Evolutionary conservation across 805 yeast species (phyloP), one percentile per base, ranked within the genome.

Genomic region (Candida silvicultrix): DNA sequence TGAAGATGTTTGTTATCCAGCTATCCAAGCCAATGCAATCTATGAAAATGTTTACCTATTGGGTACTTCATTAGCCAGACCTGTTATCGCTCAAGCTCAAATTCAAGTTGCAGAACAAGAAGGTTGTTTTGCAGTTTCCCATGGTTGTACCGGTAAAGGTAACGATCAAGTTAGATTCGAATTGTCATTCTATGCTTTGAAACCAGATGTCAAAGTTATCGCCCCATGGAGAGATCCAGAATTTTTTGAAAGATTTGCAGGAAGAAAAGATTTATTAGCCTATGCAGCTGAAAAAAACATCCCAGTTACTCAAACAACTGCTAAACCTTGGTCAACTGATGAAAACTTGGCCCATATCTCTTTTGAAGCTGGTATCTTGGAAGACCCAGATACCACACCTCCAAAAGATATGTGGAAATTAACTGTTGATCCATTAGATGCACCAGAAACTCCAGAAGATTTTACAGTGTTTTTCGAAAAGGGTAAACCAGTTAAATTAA

Each of bases 331-430:
- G 99, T 90, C 98, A 34, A 94, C 99, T 48, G 99, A 94, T 68
- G 99, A 94, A 75, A 94, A 94, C 80, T 75, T 92, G 81, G 99
- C 98, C 41, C 99, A 94, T 72, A 94, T 94, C 68, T 92, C 98
- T 36, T 94, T 87, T 68, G 99, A 94, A 77, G 99, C 99, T 54
- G 99, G 99, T 72, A 94, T 94, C 58, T 81, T 94, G 63, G 99
- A 94, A 74, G 96, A 94, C 73, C 99, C 99, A 65, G 87, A 94
- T 69, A 83, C 92, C 59, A 94, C 99, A 44, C 99, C 99, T 54
- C 99, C 99, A 72, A 92, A 90, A 76, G 99, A 94, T 69, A 94
- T 94, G 99, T 94, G 99, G 99, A 94, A 94, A 75, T 81, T 94
- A 67, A 94, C 97, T 38, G 88, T 85, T 50, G 99, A 92, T 70